Conservation (phyloP, 768 basidiomycete species). For the Fibroporia radiculosa region DNA sequence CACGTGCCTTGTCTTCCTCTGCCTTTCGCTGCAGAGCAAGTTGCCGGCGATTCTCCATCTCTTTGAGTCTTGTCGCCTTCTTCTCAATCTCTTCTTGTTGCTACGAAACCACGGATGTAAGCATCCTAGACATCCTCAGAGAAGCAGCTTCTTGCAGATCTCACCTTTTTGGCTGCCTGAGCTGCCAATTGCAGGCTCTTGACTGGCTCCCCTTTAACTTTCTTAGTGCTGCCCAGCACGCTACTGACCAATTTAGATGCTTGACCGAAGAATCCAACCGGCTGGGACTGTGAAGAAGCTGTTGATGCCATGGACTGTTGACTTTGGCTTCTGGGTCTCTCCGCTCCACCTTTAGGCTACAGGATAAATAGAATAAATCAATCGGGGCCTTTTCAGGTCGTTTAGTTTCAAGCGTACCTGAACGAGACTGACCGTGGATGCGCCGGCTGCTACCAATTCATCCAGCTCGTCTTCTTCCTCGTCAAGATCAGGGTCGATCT, state of each 20-base stretch:
- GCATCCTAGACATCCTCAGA: neutral
- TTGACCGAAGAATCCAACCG: slow-evolving; percentile 59
- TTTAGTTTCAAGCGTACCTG: slow-evolving; percentile 13
- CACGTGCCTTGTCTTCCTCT: slow-evolving; percentile 63
- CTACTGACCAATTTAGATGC: slow-evolving; percentile 63
- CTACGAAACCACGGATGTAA: slow-evolving; percentile 30
- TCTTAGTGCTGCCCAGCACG: slow-evolving; percentile 63
- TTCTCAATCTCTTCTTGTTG: slow-evolving; percentile 87
- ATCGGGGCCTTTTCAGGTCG: no score
- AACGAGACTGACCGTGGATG: slow-evolving; percentile 30
- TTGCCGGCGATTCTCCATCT: slow-evolving; percentile 80
- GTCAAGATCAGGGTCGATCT: slow-evolving; percentile 28
- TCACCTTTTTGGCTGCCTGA: slow-evolving; percentile 83
- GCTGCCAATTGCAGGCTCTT: slow-evolving; percentile 82
- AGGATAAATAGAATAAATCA: neutral
- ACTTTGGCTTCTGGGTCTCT: slow-evolving; percentile 35
- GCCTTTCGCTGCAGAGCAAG: slow-evolving; percentile 63
- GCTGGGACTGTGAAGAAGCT: slow-evolving; percentile 28
- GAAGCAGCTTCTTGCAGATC: slow-evolving; percentile 9
- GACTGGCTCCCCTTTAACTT: slow-evolving; percentile 53
- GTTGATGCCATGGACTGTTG: slow-evolving; percentile 48
- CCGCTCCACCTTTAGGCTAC: neutral
- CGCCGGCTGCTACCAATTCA: slow-evolving; percentile 32
- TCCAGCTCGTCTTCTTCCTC: slow-evolving; percentile 31
- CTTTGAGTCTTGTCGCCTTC: slow-evolving; percentile 63